A percentile compares a stretch with the other conserved stretches of the same genome.
Evolutionary conservation across 768 basidiomycete species (phyloP).

Genomic region (Galerina sulciceps): DNA sequence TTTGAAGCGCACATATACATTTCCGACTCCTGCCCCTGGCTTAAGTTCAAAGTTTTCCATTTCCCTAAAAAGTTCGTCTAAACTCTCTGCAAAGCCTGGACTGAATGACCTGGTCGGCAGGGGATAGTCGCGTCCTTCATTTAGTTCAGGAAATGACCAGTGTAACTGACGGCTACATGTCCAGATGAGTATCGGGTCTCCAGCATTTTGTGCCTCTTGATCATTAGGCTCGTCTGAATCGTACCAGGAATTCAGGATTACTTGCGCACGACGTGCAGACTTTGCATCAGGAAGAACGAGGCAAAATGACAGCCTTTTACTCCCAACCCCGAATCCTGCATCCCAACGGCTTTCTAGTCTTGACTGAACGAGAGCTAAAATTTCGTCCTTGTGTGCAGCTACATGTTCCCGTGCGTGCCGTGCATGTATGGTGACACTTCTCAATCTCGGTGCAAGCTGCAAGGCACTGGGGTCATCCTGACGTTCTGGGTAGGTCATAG

Average conservation of each 20-base stretch:
- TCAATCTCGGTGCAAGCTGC: not conserved
- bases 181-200: not conserved
- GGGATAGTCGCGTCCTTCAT: not conserved
- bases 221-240: not conserved
- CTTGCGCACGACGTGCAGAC: not conserved
- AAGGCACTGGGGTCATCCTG: too few relatives aligned
- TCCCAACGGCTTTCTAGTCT: not conserved
- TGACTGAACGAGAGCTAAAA: not conserved
- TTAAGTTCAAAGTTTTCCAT: not conserved
- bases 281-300: not conserved
- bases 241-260: not conserved
- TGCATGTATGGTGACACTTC: not conserved
- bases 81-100: not conserved
- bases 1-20: not conserved
- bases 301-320: not conserved
- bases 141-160: not conserved
- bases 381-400: not conserved
- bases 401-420: not conserved
- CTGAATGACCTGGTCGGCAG: not conserved
- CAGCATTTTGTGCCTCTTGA: not conserved
- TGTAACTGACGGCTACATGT: not conserved
- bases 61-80: not conserved
- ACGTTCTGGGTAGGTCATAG: not conserved
- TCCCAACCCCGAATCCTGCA: not conserved
- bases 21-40: not conserved